Conservation (phyloP, 345 rosid species). For the Citrus sp. region DNA sequence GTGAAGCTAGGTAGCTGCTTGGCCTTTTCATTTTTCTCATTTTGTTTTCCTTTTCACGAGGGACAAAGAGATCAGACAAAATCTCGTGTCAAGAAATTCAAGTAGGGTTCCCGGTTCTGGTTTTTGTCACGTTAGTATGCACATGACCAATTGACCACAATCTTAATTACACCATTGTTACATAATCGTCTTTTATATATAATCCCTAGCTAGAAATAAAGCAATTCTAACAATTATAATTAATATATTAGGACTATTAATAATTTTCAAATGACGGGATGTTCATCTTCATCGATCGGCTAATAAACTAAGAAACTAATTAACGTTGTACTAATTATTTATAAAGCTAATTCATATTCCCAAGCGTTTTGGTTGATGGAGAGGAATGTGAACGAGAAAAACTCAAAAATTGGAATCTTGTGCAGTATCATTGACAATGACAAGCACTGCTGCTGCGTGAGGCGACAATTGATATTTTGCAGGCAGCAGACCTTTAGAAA, state of each 20-base stretch:
- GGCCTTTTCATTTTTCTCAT: background rate
- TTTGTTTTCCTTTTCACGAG: background rate
- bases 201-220: background rate
- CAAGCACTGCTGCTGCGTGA: background rate
- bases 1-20: background rate
- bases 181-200: conserved; percentile 11
- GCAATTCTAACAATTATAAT: too few species aligned
- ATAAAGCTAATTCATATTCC: too few species aligned
- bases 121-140: conserved; percentile 25
- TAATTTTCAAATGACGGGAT: too few species aligned
- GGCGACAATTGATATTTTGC: background rate
- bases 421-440: background rate
- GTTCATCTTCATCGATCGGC: too few species aligned
- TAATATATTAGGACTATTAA: too few species aligned
- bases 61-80: conserved; percentile 12
- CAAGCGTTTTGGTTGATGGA: background rate
- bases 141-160: conserved; percentile 8
- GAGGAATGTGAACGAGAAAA: background rate
- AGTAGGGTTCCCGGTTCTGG: background rate
- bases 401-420: background rate
- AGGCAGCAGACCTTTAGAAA: too few species aligned
- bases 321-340: too few species aligned
- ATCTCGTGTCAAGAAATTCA: conserved; percentile 3
- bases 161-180: conserved; percentile 28
- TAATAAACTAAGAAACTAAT: too few species aligned